phyloP scores from a whole-genome alignment of 1,284 basidiomycete genomes.

The Cutaneotrichosporon spelunceum region DNA sequence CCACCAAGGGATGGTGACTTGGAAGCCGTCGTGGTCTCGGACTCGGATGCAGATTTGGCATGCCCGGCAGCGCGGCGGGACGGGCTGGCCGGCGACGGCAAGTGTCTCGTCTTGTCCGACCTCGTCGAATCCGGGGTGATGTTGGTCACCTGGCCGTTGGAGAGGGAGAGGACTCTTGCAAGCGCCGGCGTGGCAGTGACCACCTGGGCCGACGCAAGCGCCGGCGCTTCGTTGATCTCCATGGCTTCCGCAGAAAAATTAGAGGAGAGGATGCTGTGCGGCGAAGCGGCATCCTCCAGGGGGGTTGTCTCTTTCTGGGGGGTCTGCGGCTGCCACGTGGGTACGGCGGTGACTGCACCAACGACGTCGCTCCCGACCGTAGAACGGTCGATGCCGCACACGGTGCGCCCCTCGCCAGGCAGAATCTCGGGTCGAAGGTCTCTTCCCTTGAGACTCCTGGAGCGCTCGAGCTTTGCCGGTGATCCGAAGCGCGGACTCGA shows the following conservation, averaged over 20 bases:
- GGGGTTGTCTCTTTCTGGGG: neutral
- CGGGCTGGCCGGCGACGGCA: neutral
- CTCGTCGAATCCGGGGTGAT: neutral
- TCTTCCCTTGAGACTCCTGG: neutral
- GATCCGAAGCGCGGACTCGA: neutral
- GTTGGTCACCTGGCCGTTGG: constrained; percentile 4
- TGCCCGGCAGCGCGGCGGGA: neutral
- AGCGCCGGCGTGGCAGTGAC: constrained; percentile 9
- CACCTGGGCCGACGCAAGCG: constrained; percentile 9
- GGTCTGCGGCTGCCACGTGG: neutral
- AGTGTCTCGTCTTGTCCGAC: neutral
- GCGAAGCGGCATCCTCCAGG: neutral
- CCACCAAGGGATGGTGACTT: neutral
- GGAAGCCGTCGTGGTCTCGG: neutral
- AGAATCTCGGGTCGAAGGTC: neutral
- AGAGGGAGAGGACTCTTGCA: constrained; percentile 8
- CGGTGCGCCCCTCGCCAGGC: neutral
- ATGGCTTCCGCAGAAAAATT: neutral
- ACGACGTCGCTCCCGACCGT: constrained; percentile 5
- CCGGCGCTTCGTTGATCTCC: neutral
- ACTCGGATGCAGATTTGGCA: neutral
- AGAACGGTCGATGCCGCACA: neutral
- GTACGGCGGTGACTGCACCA: neutral
- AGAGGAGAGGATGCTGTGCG: constrained; percentile 4
- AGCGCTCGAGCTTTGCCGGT: neutral